Base-by-base conservation (phyloP, 2,329 filamentous ascomycete genomes). In the Celoporthe dispersa region DNA sequence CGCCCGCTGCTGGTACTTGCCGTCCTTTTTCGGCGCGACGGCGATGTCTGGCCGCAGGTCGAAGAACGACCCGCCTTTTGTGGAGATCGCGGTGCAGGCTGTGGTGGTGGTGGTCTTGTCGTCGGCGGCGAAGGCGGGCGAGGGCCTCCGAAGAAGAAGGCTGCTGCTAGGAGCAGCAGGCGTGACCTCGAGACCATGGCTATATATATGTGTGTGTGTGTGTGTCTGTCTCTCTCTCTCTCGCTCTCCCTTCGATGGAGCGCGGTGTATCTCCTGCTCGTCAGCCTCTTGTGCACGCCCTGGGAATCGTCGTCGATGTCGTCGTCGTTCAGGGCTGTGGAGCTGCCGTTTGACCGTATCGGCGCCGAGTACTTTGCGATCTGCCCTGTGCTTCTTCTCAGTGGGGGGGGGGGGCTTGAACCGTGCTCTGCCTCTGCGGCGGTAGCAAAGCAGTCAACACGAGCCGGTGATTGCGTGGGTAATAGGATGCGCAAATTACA, bases 31-130 rank as follows among this genome's bases (percentile, higher is more conserved):
- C 5, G 80, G 77, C 22, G 78, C 75, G 37, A 84, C 77, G 39
- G 86, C 87, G 48, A 81, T 85, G 74, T 88, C 87, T 2, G 85
- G 84, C 35, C 87, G 83, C 65, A 90, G 79, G 73, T 90, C 87
- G 77, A 86, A 89, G 79, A 88, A 90, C 41, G 86, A 84, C 22
- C 66, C 66, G 67, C 87, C 87, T 70, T 81, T 85, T 3, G 84
- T 84, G 14, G 86, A 85, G 9, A 85, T 84, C 0, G 87, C 87
- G 9, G 87, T 89, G 75, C 87, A 90, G 11, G 79, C 79, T 37
- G 80, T 81, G 1, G 82, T 77, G 1, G 85, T 85, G 0, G 81
- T 78, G 6, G 83, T 80, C 51, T 69, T 69, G 9, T 72, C 71
- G 28, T 71, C 71, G 64, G 69, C 73, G 2, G 73, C 75, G 16